Evolutionary conservation across 768 basidiomycete species (phyloP).

Genomic region (Strobilomyces echinocephalus): DNA sequence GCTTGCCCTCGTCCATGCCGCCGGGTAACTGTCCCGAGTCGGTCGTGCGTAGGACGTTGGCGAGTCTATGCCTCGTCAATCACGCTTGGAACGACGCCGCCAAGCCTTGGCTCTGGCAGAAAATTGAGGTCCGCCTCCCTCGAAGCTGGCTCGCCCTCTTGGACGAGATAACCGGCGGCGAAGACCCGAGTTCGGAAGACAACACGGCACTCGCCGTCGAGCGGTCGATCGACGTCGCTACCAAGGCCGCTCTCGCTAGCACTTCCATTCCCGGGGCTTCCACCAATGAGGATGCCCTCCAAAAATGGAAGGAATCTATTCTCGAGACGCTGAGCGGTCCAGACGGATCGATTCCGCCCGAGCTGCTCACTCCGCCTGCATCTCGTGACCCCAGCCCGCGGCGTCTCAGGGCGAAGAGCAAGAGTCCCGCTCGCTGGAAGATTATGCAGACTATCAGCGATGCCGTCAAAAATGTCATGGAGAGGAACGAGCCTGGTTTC

Average conservation of each 20-base stretch:
- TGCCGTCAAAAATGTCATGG: constrained; percentile 69
- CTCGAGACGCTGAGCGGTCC: constrained; percentile 56
- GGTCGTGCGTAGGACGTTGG: constrained; percentile 58
- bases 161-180: constrained; percentile 72
- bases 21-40: constrained; percentile 67
- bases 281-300: constrained; percentile 38
- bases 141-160: constrained; percentile 81
- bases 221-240: constrained; percentile 61
- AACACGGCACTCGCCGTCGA: constrained; percentile 62
- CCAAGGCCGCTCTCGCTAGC: constrained; percentile 55
- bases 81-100: constrained; percentile 76
- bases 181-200: constrained; percentile 45
- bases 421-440: constrained; percentile 81
- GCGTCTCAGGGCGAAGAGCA: constrained; percentile 69
- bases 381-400: constrained; percentile 82
- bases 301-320: constrained; percentile 56
- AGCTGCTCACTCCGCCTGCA: constrained; percentile 71
- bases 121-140: constrained; percentile 77
- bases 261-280: constrained; percentile 31
- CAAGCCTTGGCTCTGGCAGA: constrained; percentile 85
- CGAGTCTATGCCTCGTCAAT: constrained; percentile 71
- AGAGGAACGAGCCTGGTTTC: constrained; percentile 57
- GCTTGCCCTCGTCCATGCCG: constrained; percentile 70
- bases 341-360: constrained; percentile 66
- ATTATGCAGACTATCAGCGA: constrained; percentile 74